Evolutionary conservation across 164 flowering plant species (phyloP).

Genomic region (Annona cherimola): DNA sequence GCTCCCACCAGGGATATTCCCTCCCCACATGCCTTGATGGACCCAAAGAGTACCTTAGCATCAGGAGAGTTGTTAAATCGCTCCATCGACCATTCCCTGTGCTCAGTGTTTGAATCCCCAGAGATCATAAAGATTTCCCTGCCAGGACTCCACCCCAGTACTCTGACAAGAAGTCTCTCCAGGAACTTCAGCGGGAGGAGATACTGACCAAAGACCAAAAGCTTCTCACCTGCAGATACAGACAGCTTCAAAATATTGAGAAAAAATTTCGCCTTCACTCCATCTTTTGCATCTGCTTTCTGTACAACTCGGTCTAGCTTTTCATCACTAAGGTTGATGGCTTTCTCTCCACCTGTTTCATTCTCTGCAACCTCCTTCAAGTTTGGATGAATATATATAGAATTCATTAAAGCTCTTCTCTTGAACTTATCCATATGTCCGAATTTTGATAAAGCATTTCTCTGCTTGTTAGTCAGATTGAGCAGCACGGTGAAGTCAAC

Average conservation of each 20-base stretch:
- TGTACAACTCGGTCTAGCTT: constrained; percentile 32
- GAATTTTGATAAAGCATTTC: constrained; percentile 30
- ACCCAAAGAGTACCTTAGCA: constrained; percentile 79
- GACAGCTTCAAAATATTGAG: constrained; percentile 56
- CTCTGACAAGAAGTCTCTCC: constrained; percentile 45
- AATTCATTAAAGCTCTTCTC: constrained; percentile 50
- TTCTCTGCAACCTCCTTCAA: constrained; percentile 40
- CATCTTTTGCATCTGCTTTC: constrained; percentile 51
- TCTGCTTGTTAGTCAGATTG: constrained; percentile 47
- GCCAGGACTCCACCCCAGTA: constrained; percentile 60
- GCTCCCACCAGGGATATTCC: constrained; percentile 97
- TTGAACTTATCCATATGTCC: constrained; percentile 46
- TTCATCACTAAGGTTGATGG: constrained; percentile 6
- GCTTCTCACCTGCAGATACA: constrained; percentile 68
- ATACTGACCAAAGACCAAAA: constrained; percentile 85
- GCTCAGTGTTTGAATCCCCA: constrained; percentile 62
- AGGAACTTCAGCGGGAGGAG: constrained; percentile 74
- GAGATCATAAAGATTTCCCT: constrained; percentile 63
- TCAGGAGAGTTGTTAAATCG: constrained; percentile 64
- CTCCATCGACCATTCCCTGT: constrained; percentile 60
- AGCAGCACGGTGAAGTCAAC: constrained; percentile 70
- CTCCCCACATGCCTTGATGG: constrained; percentile 91
- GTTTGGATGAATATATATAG: constrained; percentile 65
- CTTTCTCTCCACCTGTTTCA: constrained; percentile 17
- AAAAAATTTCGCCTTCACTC: constrained; percentile 83